Base-by-base conservation (phyloP, 495 filamentous ascomycete species). In the Ramalina peruviana region DNA sequence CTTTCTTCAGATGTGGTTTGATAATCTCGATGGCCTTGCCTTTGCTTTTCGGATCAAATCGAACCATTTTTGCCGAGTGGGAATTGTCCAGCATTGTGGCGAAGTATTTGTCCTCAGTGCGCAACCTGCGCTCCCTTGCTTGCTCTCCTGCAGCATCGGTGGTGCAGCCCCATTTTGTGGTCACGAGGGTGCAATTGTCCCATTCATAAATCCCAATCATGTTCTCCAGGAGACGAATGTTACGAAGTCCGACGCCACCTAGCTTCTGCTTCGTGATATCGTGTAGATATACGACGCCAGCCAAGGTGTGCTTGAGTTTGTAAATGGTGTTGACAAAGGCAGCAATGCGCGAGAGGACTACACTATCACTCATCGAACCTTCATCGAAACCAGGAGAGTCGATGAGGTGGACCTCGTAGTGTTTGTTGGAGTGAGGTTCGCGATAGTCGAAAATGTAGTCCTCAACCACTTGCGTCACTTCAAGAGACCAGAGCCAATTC, bases 371-470 rank as follows among this genome's bases (percentile, higher is more conserved):
- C n/a, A 38, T 10, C 36, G 25, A 43, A 13, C 44, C 45, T 17
- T 56, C 54, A 27, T 49, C 43, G 25, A 53, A 56, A 21, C 50
- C 54, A 23, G 54, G 50, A 15, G 43, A 52, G 36, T 56, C 54
- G 30, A 52, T 49, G 11, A 56, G 50, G 36, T 55, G 53, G 16
- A 55, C 27, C 40, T 51, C 48, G 37, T 55, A 55, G 2, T 41
- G 11, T 3, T 46, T 36, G 27, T 23, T 36, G 9, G 40, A 16
- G 11, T 48, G 20, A 30, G 27, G 27, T 10, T 30, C 27, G 12
- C 23, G 27, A 16, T 46, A 46, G 16, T 25, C 19, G 12, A 51
- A 19, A 15, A 51, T 36, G 23, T 56, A 46, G 38, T 49, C 54
- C 42, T 57, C 20, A 23, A 57, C 17, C 9, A 46, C 23, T 25